These are phyloP conservation scores for Chlorella variabilis DNA, from an alignment of 163 green algal species.

Conservation along the genomic window DNA sequence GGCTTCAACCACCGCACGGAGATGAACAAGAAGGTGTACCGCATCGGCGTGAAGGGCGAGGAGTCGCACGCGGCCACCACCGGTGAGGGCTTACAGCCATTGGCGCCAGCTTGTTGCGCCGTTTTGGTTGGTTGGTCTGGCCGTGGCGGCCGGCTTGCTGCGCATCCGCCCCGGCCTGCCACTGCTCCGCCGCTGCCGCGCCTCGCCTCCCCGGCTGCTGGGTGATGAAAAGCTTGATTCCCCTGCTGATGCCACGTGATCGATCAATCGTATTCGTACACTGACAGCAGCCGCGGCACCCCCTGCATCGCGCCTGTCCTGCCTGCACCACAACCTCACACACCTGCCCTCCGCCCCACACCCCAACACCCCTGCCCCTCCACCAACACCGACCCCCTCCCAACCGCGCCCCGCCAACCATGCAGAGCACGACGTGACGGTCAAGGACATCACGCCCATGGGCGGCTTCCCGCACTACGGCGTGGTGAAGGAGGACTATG, in stretches of 20 bases:
- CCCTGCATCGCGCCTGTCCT: neutral
- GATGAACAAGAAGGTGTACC: slow-evolving; percentile 99
- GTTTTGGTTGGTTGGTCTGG: neutral
- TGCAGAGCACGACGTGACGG: slow-evolving; percentile 92
- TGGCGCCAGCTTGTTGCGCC: neutral
- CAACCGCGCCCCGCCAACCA: too few species aligned
- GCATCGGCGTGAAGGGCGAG: slow-evolving; percentile 94
- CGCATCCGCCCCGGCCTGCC: too few species aligned
- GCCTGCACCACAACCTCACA: neutral
- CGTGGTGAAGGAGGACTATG: slow-evolving; percentile 95
- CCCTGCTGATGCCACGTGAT: slow-evolving; percentile 35
- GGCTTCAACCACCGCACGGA: slow-evolving; percentile 99
- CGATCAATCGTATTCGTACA: slow-evolving; percentile 38
- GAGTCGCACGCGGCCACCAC: slow-evolving; percentile 90
- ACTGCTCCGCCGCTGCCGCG: too few species aligned
- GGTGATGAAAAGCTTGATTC: slow-evolving; percentile 38
- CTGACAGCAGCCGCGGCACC: slow-evolving; percentile 18
- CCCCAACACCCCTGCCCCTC: neutral
- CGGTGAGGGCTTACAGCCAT: slow-evolving; percentile 5
- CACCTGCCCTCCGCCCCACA: too few species aligned
- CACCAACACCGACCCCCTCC: neutral
- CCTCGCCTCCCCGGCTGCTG: too few species aligned
- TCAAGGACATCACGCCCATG: slow-evolving; percentile 99
- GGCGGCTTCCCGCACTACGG: slow-evolving; percentile 99
- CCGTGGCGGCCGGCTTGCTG: neutral